Base-by-base conservation (phyloP, 2,329 filamentous ascomycete genomes). In the Cytospora mali region DNA sequence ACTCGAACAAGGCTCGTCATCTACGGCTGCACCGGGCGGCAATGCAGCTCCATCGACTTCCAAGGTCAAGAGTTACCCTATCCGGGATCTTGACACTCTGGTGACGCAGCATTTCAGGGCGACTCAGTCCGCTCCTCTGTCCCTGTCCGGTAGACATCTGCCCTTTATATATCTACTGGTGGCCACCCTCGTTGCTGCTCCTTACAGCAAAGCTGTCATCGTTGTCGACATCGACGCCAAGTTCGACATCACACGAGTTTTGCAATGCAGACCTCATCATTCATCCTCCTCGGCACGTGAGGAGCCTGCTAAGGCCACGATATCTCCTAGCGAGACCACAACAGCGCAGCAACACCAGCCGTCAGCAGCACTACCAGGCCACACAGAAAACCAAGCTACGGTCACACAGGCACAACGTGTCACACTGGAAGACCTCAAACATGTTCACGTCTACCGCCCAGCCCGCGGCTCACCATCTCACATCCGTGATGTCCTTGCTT, bases 161-260 rank as follows among this genome's bases (percentile, higher is more conserved):
- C 80, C 84, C 0, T 75, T 89, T 10, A 69, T 88, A 39, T 86
- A 88, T 74, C 75, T 79, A 58, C 72, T 89, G 4, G 71, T 85
- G 27, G 81, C 81, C 4, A 76, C 76, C 2, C 75, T 87, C 42
- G 73, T 87, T n/a, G 73, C 77, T 0, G 66, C 77, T 5, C 81
- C 83, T 11, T 73, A 80, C 56, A 67, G 69, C 33, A 81, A 83
- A 68, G 74, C 82, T 7, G 70, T 88, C 9, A 74, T 83, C 0
- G 67, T 89, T 7, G 69, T 89, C 54, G 86, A 88, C 67, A 70
- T 81, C 1, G 83, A 85, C 52, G 75, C 76, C 10, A 77, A 79
- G 10, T 88, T 89, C 66, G 84, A 87, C 62, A 73, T 79, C 2
- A 80, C 79, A 7, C 75, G 79, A 2, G 74, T 86, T 9, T 56